These are phyloP conservation scores for Cryphonectria carpinicola DNA, from an alignment of 2,329 filamentous ascomycete species.

Conservation along the genomic window DNA sequence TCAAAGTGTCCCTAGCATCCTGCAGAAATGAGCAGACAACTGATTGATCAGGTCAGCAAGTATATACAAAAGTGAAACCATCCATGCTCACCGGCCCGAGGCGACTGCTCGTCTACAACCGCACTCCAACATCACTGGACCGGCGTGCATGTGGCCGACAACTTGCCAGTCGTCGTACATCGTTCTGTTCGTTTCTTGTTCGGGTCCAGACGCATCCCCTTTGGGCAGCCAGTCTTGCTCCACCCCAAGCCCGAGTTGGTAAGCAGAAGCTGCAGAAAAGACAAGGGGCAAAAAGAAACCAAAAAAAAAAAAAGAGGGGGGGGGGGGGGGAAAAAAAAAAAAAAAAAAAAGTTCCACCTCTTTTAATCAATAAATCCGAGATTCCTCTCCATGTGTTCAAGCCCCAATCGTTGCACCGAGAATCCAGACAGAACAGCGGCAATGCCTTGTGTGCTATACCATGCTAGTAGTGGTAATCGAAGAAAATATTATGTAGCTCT, in stretches of 20 bases:
- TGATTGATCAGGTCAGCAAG: background rate
- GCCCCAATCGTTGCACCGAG: background rate
- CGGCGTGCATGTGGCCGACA: background rate
- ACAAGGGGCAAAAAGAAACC: too few relatives aligned
- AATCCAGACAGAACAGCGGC: background rate
- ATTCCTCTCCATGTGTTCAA: background rate
- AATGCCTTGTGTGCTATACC: background rate
- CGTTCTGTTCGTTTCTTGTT: background rate
- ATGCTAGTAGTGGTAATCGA: background rate
- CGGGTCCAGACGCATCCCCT: background rate
- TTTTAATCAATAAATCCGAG: background rate
- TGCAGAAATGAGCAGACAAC: background rate
- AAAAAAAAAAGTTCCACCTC: background rate
- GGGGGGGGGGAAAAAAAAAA: too few relatives aligned
- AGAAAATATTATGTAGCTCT: background rate
- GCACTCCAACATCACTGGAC: background rate
- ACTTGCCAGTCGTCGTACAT: background rate
- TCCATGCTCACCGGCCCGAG: background rate
- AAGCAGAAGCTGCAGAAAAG: background rate
- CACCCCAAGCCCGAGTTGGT: background rate
- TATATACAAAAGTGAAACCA: background rate
- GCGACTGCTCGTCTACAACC: background rate
- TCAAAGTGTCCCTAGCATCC: background rate
- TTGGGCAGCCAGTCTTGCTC: background rate
- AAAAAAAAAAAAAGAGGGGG: background rate